Evolutionary conservation across 2,329 filamentous ascomycete species (phyloP).

Genomic region (Triangularia setosa): DNA sequence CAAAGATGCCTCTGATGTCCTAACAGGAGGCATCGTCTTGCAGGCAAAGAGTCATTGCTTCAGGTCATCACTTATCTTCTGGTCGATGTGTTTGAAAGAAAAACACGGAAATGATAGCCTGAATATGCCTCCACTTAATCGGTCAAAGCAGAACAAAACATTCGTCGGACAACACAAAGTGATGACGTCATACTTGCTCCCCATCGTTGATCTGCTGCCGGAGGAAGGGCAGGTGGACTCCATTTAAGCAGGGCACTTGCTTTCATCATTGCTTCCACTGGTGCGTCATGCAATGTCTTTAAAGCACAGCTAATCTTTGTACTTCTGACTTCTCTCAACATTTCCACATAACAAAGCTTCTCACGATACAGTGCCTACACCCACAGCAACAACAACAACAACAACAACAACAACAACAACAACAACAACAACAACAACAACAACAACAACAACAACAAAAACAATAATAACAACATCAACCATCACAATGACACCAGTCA

Average conservation of each 20-base stretch:
- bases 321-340: neutral
- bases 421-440: neutral
- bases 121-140: neutral
- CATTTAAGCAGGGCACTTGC: neutral
- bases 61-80: neutral
- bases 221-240: neutral
- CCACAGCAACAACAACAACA: neutral
- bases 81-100: neutral
- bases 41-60: neutral
- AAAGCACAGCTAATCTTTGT: neutral
- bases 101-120: neutral
- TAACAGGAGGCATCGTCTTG: neutral
- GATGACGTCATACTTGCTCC: neutral
- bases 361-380: no score
- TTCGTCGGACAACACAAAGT: neutral
- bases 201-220: neutral
- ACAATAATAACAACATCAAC: neutral
- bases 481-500: neutral
- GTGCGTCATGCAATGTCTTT: neutral
- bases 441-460: neutral
- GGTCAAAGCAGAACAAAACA: neutral
- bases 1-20: neutral
- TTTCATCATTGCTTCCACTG: neutral
- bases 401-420: neutral
- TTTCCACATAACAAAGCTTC: neutral